Evolutionary conservation across 768 basidiomycete genomes (phyloP), one percentile per base, ranked within the genome.

Genomic region (Dioszegia crocea): DNA sequence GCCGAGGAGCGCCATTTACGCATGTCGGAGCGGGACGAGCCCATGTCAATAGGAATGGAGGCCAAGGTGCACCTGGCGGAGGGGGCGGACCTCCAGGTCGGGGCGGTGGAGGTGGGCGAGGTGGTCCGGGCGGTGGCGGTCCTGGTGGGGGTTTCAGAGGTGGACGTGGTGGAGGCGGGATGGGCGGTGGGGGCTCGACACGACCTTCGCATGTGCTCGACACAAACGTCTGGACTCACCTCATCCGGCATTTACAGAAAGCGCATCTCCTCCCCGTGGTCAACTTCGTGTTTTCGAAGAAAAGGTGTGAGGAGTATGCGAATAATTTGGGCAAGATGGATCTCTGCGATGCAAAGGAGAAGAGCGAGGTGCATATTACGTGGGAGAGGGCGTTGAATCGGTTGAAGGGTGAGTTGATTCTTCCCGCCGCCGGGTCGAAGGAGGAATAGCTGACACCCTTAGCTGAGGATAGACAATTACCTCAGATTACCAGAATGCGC

Each of bases 231-330:
- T 98, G 93, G 79, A 90, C 94, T 19, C 92, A 97, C 68, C 82
- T 99, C 48, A 81, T 99, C 40, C 86, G 68, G 40, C 83, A 88
- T 69, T 81, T 99, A 57, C 84, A 86, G 70, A 98, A 97, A 79
- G 85, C 88, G 62, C 79, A 81, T 19, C 82, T 99, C 3, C 82
- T 99, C 8, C 96, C 96, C 0, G 91, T 93, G 14, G 96, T 99
- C 30, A 84, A 96, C 27, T 99, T 99, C 78, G 93, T 94, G 0
- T 87, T 99, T 65, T 96, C 91, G 27, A 99, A 99, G 81, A 93
- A 92, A 76, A 82, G 84, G 55, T 99, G 96, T 71, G 96, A 99
- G 78, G 96, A 98, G 78, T 90, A 99, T 71, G 96, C 96, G 3
- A 82, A 81, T 9, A 96, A 89, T 2, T 78, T 99, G 56, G 88